phyloP scores from a whole-genome alignment of 2,329 filamentous ascomycete species.

The Beauveria rudraprayagi region DNA sequence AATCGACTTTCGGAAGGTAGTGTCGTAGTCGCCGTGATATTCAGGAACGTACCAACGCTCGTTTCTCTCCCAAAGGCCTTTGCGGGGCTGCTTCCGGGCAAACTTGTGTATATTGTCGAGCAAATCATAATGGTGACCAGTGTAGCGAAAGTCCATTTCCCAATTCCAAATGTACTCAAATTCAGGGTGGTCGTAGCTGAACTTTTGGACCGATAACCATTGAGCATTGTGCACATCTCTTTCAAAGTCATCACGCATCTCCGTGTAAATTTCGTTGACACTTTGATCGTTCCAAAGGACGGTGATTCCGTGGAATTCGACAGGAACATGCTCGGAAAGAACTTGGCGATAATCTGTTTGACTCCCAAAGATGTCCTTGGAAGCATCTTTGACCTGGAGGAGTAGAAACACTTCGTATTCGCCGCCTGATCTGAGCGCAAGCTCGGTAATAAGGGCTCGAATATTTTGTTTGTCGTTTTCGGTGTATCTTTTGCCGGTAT shows the following conservation, averaged over 20 bases:
- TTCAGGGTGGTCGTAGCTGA: slow-evolving; percentile 66
- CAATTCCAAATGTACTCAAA: slow-evolving; percentile 83
- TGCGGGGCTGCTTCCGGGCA: slow-evolving; percentile 59
- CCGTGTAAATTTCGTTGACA: slow-evolving; percentile 70
- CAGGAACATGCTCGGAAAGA: slow-evolving; percentile 55
- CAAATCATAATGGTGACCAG: slow-evolving; percentile 75
- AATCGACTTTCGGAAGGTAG: slow-evolving; percentile 58
- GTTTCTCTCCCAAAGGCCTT: slow-evolving; percentile 65
- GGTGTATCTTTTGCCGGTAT: slow-evolving; percentile 66
- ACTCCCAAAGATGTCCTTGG: slow-evolving; percentile 51
- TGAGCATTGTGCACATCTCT: slow-evolving; percentile 52
- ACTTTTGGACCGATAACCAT: slow-evolving; percentile 68
- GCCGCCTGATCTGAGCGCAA: slow-evolving; percentile 66
- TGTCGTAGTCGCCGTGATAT: slow-evolving; percentile 57
- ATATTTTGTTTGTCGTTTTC: slow-evolving; percentile 73
- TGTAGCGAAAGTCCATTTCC: slow-evolving; percentile 76
- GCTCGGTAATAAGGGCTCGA: slow-evolving; percentile 69
- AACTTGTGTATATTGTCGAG: slow-evolving; percentile 58
- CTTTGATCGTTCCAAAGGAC: slow-evolving; percentile 68
- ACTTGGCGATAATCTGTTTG: slow-evolving; percentile 50
- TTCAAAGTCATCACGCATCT: slow-evolving; percentile 54
- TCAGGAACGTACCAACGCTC: slow-evolving; percentile 66
- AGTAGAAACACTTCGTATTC: slow-evolving; percentile 76
- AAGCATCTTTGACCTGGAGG: slow-evolving; percentile 64
- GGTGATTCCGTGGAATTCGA: slow-evolving; percentile 62